Conservation (phyloP, 164 flowering plant species). For the Echeveria elegans region DNA sequence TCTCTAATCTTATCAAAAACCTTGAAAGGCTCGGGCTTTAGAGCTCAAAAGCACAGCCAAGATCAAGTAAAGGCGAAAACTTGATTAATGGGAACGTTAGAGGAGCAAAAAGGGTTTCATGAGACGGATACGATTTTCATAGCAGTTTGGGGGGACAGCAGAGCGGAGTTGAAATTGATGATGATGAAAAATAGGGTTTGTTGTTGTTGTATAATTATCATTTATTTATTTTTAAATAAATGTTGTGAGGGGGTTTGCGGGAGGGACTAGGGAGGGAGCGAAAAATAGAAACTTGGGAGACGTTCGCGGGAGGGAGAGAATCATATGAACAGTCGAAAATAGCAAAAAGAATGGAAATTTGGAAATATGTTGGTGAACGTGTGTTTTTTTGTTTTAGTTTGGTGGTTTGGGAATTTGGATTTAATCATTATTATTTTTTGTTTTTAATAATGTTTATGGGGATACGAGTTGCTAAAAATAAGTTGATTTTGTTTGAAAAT, state of each 20-base stretch:
- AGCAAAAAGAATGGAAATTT: neutral
- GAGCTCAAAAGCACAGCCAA: too few relatives aligned
- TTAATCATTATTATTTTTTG: neutral
- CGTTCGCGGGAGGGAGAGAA: slow-evolving; percentile 4
- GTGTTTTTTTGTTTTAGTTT: too few relatives aligned
- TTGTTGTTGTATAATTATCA: too few relatives aligned
- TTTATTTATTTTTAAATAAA: too few relatives aligned
- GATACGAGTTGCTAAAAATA: slow-evolving; percentile 24
- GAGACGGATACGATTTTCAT: neutral
- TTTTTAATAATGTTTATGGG: neutral
- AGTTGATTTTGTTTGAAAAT: slow-evolving; percentile 12
- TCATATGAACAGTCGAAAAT: neutral
- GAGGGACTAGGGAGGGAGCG: too few relatives aligned
- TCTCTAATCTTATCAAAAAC: neutral
- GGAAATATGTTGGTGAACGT: neutral
- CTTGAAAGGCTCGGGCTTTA: too few relatives aligned
- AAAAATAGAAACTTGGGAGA: neutral
- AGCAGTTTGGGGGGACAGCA: neutral
- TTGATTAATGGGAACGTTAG: neutral
- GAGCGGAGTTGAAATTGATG: neutral
- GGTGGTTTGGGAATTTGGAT: neutral
- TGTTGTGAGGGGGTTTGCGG: too few relatives aligned
- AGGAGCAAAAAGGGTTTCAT: neutral
- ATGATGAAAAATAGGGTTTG: neutral
- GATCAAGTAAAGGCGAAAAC: neutral